Evolutionary conservation across 331 rosid species (phyloP).

Genomic region (Erythrophleum ivorense): DNA sequence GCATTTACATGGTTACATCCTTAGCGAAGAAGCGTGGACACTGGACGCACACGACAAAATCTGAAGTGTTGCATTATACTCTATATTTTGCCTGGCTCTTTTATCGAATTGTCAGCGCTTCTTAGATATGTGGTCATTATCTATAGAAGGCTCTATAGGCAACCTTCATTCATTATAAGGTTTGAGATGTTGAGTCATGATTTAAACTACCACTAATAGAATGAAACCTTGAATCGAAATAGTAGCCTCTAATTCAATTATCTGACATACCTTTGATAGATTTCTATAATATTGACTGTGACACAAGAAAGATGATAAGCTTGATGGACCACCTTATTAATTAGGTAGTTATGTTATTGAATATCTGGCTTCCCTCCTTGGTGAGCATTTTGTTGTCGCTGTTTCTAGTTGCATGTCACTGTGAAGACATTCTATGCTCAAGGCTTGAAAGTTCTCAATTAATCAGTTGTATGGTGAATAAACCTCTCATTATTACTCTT

Average conservation of each 20-base stretch:
- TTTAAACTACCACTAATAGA: not conserved
- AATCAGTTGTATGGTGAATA: conserved; percentile 36
- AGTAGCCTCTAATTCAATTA: not conserved
- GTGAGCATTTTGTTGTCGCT: conserved; percentile 36
- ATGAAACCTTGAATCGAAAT: not conserved
- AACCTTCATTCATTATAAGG: not conserved
- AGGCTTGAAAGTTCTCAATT: conserved; percentile 38
- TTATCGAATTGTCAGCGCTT: not conserved
- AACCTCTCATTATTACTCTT: conserved; percentile 11
- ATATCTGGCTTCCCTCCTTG: conserved; percentile 38
- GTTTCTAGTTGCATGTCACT: conserved; percentile 49
- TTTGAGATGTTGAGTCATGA: conserved; percentile 2
- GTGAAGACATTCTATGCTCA: conserved; percentile 50
- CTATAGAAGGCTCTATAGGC: not conserved
- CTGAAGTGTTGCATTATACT: not conserved
- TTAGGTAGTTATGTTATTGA: conserved; percentile 52
- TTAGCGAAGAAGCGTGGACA: not conserved
- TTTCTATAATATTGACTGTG: conserved; percentile 22
- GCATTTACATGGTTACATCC: conserved; percentile 3
- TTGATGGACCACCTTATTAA: conserved; percentile 53
- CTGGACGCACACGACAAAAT: too few species aligned
- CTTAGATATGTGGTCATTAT: not conserved
- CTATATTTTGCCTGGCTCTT: not conserved
- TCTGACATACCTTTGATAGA: not conserved
- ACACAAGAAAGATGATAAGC: conserved; percentile 29